Conservation (phyloP, 305 asterid species). For the Fraxinus ornus region DNA sequence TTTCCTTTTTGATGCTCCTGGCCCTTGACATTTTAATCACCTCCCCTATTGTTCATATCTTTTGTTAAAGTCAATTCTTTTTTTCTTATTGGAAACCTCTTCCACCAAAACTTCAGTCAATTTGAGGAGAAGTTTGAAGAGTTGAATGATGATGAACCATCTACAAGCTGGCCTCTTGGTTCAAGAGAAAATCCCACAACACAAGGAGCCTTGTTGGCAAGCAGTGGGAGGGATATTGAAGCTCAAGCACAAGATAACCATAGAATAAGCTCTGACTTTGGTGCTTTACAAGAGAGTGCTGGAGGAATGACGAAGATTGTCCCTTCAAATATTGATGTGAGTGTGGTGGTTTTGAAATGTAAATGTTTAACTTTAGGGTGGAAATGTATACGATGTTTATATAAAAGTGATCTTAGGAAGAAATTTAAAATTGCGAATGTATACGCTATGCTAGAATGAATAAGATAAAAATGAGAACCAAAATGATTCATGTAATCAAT, state of each 20-base stretch:
- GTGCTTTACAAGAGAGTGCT: conserved; percentile 51
- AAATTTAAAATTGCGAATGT: not conserved
- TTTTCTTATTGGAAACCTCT: conserved; percentile 11
- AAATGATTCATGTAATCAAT: not conserved
- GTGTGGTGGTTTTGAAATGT: conserved; percentile 18
- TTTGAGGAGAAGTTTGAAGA: conserved; percentile 95
- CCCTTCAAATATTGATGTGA: conserved; percentile 78
- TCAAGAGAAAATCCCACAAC: conserved; percentile 52
- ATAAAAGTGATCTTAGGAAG: not conserved
- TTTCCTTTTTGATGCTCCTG: not conserved
- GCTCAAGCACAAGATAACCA: conserved; percentile 42
- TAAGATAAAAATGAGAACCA: not conserved
- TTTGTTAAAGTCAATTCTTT: conserved; percentile 13
- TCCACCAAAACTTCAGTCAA: conserved; percentile 51
- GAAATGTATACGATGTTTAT: not conserved
- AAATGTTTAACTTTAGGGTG: conserved; percentile 1
- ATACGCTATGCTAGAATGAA: not conserved
- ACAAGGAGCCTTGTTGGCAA: conserved; percentile 36
- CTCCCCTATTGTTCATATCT: not conserved
- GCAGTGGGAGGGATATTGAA: conserved; percentile 39
- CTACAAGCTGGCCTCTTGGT: conserved; percentile 47
- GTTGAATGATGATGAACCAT: conserved; percentile 56
- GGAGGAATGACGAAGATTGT: conserved; percentile 81
- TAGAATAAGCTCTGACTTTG: conserved; percentile 36
- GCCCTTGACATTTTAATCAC: conserved; percentile 12